A percentile compares a stretch with the other conserved stretches of the same genome.
These are phyloP conservation scores for Tolypocladium ovalisporum DNA, from an alignment of 2,329 filamentous ascomycete genomes.

Conservation along the genomic window DNA sequence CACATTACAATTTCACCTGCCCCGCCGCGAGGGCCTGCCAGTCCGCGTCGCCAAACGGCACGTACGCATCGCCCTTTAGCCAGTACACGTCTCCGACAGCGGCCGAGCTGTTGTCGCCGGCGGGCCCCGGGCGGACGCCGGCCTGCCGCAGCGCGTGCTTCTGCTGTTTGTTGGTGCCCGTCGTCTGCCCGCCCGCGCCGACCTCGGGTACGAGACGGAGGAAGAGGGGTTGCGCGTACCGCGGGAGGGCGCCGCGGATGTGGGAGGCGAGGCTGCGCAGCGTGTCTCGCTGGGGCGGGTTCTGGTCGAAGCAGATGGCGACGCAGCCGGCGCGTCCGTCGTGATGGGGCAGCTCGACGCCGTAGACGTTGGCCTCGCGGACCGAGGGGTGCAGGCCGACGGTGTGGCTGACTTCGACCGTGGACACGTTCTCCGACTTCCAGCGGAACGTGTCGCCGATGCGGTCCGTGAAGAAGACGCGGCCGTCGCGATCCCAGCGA, in stretches of 20 bases:
- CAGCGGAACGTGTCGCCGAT: constrained; percentile 70
- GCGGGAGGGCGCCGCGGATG: constrained; percentile 47
- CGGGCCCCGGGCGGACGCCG: constrained; percentile 53
- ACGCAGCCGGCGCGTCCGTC: constrained; percentile 79
- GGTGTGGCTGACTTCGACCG: constrained; percentile 68
- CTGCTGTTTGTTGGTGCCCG: constrained; percentile 83
- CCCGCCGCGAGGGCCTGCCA: constrained; percentile 61
- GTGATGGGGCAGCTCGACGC: constrained; percentile 66
- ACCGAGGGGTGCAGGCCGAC: constrained; percentile 57
- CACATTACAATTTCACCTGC: constrained; percentile 52
- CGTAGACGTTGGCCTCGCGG: constrained; percentile 77
- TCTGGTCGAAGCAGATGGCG: constrained; percentile 50
- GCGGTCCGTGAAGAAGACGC: constrained; percentile 70
- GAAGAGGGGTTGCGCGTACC: constrained; percentile 70
- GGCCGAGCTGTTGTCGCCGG: not conserved
- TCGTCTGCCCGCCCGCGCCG: constrained; percentile 48
- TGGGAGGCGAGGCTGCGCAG: constrained; percentile 53
- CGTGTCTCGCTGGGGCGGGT: constrained; percentile 26
- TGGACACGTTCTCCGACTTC: constrained; percentile 79
- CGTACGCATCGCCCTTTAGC: constrained; percentile 56
- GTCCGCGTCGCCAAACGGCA: constrained; percentile 52
- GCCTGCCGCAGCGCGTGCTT: constrained; percentile 63
- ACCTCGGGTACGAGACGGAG: constrained; percentile 52
- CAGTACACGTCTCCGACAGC: constrained; percentile 55
- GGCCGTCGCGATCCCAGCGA: constrained; percentile 57